phyloP scores from a whole-genome alignment of 352 stramenopile genomes.

The Discostella stelligera region DNA sequence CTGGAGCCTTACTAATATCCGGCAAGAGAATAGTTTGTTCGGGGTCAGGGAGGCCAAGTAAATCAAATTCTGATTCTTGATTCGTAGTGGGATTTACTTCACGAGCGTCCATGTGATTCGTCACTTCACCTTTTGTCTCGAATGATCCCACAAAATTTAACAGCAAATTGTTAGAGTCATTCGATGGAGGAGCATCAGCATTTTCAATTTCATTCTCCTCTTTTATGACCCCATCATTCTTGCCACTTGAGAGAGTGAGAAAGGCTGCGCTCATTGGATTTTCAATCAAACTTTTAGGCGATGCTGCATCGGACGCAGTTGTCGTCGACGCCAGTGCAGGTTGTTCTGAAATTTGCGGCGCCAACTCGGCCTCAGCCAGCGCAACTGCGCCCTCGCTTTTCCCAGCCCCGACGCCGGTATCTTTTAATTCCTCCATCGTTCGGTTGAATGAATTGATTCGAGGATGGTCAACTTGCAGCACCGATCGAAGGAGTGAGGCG shows the following conservation, averaged over 20 bases:
- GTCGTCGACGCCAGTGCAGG: not conserved
- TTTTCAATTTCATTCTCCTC: slow-evolving; percentile 1
- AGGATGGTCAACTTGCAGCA: not conserved
- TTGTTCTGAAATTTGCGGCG: not conserved
- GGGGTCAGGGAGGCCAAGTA: slow-evolving; percentile 3
- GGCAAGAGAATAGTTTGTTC: not conserved
- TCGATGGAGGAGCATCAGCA: not conserved
- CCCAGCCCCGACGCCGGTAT: not conserved
- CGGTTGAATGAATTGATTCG: not conserved
- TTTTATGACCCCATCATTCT: not conserved
- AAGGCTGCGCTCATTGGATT: not conserved
- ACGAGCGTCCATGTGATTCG: not conserved
- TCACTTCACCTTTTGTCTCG: not conserved
- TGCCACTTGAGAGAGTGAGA: not conserved
- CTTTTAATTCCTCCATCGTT: slow-evolving; percentile 6
- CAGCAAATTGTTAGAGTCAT: not conserved
- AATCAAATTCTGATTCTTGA: slow-evolving; percentile 16
- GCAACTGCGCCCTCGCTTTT: not conserved
- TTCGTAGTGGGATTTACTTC: not conserved
- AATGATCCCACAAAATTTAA: not conserved
- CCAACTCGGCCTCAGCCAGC: not conserved
- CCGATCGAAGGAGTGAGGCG: not conserved
- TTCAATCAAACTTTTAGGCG: not conserved
- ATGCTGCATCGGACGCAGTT: not conserved
- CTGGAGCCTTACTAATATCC: not conserved